Percentiles rank a stretch among this genome's conserved stretches.
Conservation (phyloP, 352 stramenopile species). For the Pythium monospermum region DNA sequence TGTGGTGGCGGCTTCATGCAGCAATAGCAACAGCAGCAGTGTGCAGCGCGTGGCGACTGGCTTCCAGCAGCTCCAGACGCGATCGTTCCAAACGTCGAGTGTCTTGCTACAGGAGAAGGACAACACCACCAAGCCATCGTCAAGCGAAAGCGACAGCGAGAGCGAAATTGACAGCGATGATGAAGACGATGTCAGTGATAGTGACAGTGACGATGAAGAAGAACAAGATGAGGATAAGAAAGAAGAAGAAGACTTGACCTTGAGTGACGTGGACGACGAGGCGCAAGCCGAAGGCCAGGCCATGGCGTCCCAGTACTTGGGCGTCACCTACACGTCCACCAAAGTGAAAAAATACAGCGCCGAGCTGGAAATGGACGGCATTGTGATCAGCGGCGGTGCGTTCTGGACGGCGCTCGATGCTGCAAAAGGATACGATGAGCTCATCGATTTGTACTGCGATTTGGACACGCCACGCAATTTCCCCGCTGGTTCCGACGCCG, state of each 20-base stretch:
- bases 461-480: constrained; percentile 77
- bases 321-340: constrained; percentile 53
- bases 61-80: not conserved
- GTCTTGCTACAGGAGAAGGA: constrained; percentile 1
- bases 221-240: constrained; percentile 19
- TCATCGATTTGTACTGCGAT: constrained; percentile 78
- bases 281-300: constrained; percentile 29
- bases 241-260: constrained; percentile 18
- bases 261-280: constrained; percentile 25
- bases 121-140: constrained; percentile 8
- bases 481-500: constrained; percentile 24
- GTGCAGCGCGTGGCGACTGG: not conserved
- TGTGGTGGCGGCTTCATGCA: not conserved
- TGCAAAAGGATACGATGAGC: constrained; percentile 77
- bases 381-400: constrained; percentile 71
- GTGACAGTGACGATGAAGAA: constrained; percentile 5
- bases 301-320: constrained; percentile 45
- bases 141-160: not conserved
- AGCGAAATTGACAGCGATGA: constrained; percentile 2
- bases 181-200: not conserved
- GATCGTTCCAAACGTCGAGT: constrained; percentile 11
- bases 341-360: constrained; percentile 86
- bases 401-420: constrained; percentile 81
- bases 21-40: not conserved
- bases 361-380: constrained; percentile 57